Evolutionary conservation across 176 grass and related monocot species (phyloP), one percentile per base, ranked within the genome.

Genomic region (Carex parvula): DNA sequence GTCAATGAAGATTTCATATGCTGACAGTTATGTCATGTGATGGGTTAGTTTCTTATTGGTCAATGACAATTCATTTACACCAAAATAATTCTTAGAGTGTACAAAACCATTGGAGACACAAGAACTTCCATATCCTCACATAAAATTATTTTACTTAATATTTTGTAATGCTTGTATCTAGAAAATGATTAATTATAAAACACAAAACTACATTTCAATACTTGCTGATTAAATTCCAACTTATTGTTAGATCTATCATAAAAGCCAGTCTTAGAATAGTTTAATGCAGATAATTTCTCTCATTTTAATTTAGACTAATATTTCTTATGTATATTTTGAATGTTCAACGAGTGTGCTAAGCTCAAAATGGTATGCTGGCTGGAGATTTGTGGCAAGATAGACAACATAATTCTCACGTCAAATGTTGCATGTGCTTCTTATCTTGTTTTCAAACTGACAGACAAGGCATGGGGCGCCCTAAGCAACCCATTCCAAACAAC

Each of bases 341-440:
- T 89, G 58, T 87, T 93, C 64, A 35, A 64, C 0, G 85, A 93
- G 69, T 84, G 60, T 18, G 89, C 87, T 2, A 7, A 87, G 78
- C 92, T 98, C 14, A 0, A 21, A 9, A 0, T 3, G 7, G 92
- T 98, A 29, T 98, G 90, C 79, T 91, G 89, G 95, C 35, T 94
- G 39, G 95, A 92, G 32, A 86, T 97, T 17, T 10, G 3, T 29
- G 89, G 90, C 22, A 91, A 60, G 54, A 94, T 97, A 1, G 26
- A 86, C 0, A 91, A 42, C 72, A 88, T 39, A 42, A 85, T 84
- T 48, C 90, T 97, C 30, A 84, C 92, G 17, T 46, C 4, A 1
- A 68, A 76, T 52, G 82, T 84, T 52, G 66, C 21, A 2, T 94
- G 91, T 11, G 73, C 79, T 0, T 73, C 89, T 35, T 87, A 90